Evolutionary conservation across 2,329 filamentous ascomycete species (phyloP).

Genomic region (Colletotrichum godetiae): DNA sequence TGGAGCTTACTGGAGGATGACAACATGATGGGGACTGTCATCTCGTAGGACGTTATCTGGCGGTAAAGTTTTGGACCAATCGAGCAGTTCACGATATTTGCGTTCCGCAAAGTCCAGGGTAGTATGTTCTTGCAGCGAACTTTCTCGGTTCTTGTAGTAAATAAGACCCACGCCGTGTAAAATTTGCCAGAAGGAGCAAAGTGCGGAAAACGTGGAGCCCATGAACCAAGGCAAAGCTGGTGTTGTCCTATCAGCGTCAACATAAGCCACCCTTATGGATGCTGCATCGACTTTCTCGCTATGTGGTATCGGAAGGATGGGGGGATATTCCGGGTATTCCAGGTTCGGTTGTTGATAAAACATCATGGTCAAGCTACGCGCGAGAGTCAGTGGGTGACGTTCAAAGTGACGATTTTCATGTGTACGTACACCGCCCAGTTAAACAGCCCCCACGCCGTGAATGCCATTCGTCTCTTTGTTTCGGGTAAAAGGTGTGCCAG

Average conservation of each 20-base stretch:
- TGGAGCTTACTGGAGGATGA: slow-evolving; percentile 49
- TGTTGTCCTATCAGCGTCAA: background rate
- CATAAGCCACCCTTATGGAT: too few relatives aligned
- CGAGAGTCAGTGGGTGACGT: background rate
- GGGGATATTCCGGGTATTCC: slow-evolving; percentile 25
- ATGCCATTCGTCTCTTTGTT: background rate
- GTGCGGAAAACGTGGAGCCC: slow-evolving; percentile 43
- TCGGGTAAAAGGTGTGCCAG: slow-evolving; percentile 36
- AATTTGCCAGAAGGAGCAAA: slow-evolving; percentile 53
- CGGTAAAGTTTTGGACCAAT: slow-evolving; percentile 49
- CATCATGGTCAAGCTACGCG: slow-evolving; percentile 42
- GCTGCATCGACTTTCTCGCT: background rate
- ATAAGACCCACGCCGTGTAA: slow-evolving; percentile 45
- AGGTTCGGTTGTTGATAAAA: slow-evolving; percentile 48
- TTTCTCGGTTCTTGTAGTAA: slow-evolving; percentile 40
- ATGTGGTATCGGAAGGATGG: slow-evolving; percentile 38
- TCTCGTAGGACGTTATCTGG: slow-evolving; percentile 40
- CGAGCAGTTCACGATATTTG: slow-evolving; percentile 52
- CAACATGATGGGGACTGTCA: slow-evolving; percentile 46
- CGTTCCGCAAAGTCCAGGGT: slow-evolving; percentile 46
- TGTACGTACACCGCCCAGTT: slow-evolving; percentile 52
- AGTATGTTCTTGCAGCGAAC: slow-evolving; percentile 20
- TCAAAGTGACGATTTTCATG: too few relatives aligned
- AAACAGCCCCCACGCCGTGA: slow-evolving; percentile 46
- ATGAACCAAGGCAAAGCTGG: slow-evolving; percentile 31